Conservation (phyloP, 1,139 yeast genomes). For the Candida tropicalis region DNA sequence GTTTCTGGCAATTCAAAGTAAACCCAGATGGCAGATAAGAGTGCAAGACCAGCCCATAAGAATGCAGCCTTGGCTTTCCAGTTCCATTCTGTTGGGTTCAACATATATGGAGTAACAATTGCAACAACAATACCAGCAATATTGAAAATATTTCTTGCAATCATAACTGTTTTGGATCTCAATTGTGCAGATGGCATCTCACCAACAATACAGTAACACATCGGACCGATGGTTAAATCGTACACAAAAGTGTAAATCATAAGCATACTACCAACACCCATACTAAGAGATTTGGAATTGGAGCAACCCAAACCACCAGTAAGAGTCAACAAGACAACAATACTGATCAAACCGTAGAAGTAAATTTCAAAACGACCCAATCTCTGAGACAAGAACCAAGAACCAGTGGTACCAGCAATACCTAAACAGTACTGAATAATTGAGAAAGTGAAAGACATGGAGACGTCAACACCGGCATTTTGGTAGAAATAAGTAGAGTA, state of each 20-base stretch:
- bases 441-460: constrained; percentile 48
- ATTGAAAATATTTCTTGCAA: constrained; percentile 55
- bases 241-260: constrained; percentile 52
- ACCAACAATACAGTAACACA: constrained; percentile 57
- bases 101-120: constrained; percentile 58
- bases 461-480: constrained; percentile 48
- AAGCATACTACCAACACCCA: constrained; percentile 54
- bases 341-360: constrained; percentile 42
- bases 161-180: constrained; percentile 57
- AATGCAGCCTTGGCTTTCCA: constrained; percentile 64
- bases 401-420: constrained; percentile 49
- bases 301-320: constrained; percentile 43
- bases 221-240: constrained; percentile 61
- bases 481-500: constrained; percentile 57
- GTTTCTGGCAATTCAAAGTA: constrained; percentile 64
- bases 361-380: constrained; percentile 55
- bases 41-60: constrained; percentile 55
- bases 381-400: constrained; percentile 51
- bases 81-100: constrained; percentile 58
- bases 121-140: constrained; percentile 45
- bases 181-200: constrained; percentile 60
- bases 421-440: constrained; percentile 52
- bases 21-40: constrained; percentile 45
- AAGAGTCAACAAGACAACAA: constrained; percentile 39
- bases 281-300: constrained; percentile 20